These are phyloP conservation scores for Avena sativa DNA, from an alignment of 176 grass and related monocot genomes.

Conservation along the genomic window DNA sequence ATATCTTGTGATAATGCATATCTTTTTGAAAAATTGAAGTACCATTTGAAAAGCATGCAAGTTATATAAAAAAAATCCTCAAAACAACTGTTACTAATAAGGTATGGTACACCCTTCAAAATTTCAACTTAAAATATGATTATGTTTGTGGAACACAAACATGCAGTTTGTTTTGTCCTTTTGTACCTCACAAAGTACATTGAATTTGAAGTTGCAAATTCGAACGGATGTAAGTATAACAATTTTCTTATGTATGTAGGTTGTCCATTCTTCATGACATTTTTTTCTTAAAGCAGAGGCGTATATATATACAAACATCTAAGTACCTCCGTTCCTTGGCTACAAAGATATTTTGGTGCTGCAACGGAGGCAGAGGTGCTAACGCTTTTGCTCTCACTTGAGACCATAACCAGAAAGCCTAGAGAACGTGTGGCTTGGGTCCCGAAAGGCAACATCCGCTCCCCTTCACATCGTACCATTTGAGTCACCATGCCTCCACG, in stretches of 20 bases:
- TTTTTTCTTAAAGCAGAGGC: not conserved
- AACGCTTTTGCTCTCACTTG: not conserved
- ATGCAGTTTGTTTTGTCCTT: not conserved
- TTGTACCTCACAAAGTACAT: not conserved
- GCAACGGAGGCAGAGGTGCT: conserved; percentile 34
- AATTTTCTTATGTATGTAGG: not conserved
- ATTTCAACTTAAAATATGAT: not conserved
- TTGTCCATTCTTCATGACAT: not conserved
- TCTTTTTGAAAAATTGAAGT: not conserved
- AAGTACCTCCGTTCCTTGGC: not conserved
- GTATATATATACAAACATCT: not conserved
- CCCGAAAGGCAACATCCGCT: not conserved
- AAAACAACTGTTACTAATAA: not conserved
- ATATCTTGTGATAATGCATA: not conserved
- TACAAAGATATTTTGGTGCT: not conserved
- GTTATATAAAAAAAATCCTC: not conserved
- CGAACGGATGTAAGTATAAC: too few species aligned
- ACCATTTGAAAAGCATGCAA: not conserved
- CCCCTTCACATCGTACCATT: not conserved
- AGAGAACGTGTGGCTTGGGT: conserved; percentile 1
- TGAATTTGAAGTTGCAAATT: not conserved
- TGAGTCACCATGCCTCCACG: not conserved
- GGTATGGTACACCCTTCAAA: not conserved
- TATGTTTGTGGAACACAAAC: not conserved
- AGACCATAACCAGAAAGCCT: not conserved